Evolutionary conservation across 805 yeast species (phyloP).

Genomic region (Spathaspora passalidarum): DNA sequence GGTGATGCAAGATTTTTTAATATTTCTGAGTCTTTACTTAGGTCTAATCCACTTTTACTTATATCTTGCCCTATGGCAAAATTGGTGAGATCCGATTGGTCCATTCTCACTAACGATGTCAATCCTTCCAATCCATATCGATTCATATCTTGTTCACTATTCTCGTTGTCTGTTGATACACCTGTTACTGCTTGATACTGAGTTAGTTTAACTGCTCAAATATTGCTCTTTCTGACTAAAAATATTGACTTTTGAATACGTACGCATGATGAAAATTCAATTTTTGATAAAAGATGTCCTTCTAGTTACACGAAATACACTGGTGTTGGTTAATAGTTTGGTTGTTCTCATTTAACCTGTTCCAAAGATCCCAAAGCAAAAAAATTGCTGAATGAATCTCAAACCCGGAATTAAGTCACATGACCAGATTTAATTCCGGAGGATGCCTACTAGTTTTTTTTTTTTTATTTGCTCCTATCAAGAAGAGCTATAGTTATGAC

Average conservation of each 20-base stretch:
- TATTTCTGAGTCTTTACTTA: constrained; percentile 46
- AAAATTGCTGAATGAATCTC: background rate
- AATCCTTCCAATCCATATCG: constrained; percentile 69
- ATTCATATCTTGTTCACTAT: constrained; percentile 41
- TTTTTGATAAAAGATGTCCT: background rate
- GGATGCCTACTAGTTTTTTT: background rate
- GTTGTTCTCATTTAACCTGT: background rate
- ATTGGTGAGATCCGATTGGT: constrained; percentile 57
- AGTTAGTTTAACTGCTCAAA: background rate
- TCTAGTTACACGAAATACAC: background rate
- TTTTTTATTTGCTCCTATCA: background rate
- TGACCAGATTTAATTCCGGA: background rate
- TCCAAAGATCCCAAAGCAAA: background rate
- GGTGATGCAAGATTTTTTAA: constrained; percentile 80
- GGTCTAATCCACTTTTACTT: constrained; percentile 61
- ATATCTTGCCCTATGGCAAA: constrained; percentile 77
- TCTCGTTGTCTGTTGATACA: constrained; percentile 11
- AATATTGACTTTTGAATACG: background rate
- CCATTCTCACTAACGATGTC: constrained; percentile 56
- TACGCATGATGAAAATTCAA: background rate
- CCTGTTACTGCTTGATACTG: constrained; percentile 23
- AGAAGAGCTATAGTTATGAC: background rate
- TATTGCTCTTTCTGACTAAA: background rate
- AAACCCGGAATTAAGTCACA: background rate
- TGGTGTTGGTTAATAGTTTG: background rate